Percentiles rank a stretch among this genome's conserved stretches.
Conservation (phyloP, 192 early-diverging fungal genomes). For the Glomus cerebriforme region DNA sequence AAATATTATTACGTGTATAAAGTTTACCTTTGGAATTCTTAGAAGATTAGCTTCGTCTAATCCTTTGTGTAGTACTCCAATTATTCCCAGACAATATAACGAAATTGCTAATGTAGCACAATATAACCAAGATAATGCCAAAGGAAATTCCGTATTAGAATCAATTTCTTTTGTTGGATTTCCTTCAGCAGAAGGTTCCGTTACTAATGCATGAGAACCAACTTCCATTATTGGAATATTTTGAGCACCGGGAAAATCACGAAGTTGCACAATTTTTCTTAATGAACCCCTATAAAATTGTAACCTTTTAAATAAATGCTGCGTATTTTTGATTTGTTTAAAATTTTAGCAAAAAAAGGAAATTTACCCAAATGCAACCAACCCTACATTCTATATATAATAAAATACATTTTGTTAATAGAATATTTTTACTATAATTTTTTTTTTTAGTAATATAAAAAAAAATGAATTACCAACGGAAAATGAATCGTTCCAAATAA, state of each 20-base stretch:
- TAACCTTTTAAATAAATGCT: no score
- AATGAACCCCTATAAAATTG: constrained; percentile 16
- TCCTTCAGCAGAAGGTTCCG: no score
- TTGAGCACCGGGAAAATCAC: constrained; percentile 26
- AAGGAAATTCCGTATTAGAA: neutral
- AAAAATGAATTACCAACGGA: constrained; percentile 28
- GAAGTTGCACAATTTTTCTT: neutral
- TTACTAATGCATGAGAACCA: neutral
- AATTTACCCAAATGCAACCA: constrained; percentile 28
- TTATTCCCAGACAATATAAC: constrained; percentile 29
- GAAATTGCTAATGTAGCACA: constrained; percentile 14
- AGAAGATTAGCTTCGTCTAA: constrained; percentile 25
- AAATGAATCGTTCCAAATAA: constrained; percentile 36
- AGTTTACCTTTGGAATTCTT: constrained; percentile 33
- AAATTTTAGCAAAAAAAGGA: neutral
- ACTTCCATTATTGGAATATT: neutral
- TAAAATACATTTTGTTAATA: neutral
- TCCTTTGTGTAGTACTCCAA: constrained; percentile 34
- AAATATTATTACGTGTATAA: neutral
- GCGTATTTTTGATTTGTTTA: no score
- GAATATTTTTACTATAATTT: neutral
- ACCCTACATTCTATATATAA: constrained; percentile 18
- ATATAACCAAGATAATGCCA: constrained; percentile 14
- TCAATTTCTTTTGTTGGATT: no score
- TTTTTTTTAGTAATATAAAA: neutral